Conservation (phyloP, 1,139 yeast species). For the Diutina scorzettiae region DNA sequence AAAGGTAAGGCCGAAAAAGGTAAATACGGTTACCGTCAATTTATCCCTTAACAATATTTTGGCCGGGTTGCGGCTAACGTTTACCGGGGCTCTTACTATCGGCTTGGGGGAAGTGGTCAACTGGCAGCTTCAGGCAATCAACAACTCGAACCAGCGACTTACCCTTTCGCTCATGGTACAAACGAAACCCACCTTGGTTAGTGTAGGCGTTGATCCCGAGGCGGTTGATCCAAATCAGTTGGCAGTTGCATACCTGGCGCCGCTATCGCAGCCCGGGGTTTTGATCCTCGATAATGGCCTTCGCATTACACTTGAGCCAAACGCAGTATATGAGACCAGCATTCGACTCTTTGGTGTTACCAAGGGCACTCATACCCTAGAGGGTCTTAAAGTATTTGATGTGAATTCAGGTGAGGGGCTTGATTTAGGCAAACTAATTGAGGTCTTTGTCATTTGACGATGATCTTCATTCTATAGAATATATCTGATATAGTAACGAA, state of each 20-base stretch:
- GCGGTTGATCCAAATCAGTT: background rate
- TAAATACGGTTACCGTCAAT: conserved; percentile 35
- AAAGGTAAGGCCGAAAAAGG: background rate
- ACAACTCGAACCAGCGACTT: conserved; percentile 25
- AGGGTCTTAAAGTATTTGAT: conserved; percentile 57
- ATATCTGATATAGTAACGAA: too few species aligned
- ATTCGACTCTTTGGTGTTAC: conserved; percentile 50
- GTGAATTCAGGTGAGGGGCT: conserved; percentile 53
- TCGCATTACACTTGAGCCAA: conserved; percentile 47
- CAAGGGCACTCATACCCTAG: conserved; percentile 52
- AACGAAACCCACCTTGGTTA: conserved; percentile 6
- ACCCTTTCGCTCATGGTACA: conserved; percentile 31
- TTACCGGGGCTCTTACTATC: conserved; percentile 52
- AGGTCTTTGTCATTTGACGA: conserved; percentile 42
- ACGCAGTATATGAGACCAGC: conserved; percentile 52
- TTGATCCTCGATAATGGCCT: conserved; percentile 56
- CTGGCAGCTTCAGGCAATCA: conserved; percentile 58
- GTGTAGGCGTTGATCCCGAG: background rate
- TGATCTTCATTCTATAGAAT: too few species aligned
- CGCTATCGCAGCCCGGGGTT: conserved; percentile 26
- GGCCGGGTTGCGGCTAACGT: conserved; percentile 45
- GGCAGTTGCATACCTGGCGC: background rate
- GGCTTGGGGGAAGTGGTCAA: conserved; percentile 47
- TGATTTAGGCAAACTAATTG: conserved; percentile 61
- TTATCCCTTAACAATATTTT: conserved; percentile 22